A percentile compares a stretch with the other conserved stretches of the same genome.
Evolutionary conservation across 2,329 filamentous ascomycete genomes (phyloP).

Genomic region (Aspergillus tamarii): DNA sequence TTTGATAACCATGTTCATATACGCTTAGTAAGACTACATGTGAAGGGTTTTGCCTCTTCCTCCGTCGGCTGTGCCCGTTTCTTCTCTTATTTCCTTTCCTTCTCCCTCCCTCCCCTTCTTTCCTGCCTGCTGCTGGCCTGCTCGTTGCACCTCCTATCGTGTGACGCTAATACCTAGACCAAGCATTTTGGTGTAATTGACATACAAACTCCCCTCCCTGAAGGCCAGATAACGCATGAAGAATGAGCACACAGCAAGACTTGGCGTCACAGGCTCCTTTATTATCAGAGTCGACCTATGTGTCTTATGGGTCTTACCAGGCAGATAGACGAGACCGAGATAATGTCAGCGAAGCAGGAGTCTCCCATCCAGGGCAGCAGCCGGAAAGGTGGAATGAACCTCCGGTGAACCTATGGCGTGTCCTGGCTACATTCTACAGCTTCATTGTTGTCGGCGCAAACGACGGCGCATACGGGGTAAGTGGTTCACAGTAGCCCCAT

Average conservation of each 20-base stretch:
- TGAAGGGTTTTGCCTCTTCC: background rate
- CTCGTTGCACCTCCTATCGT: background rate
- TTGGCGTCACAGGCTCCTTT: background rate
- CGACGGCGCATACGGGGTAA: slow-evolving; percentile 57
- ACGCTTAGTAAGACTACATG: background rate
- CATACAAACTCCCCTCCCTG: background rate
- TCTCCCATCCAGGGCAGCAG: slow-evolving; percentile 24
- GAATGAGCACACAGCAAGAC: background rate
- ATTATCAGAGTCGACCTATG: background rate
- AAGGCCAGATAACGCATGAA: background rate
- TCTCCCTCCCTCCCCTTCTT: background rate
- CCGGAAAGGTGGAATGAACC: slow-evolving; percentile 21
- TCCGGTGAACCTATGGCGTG: slow-evolving; percentile 46
- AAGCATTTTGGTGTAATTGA: background rate
- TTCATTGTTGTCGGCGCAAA: slow-evolving; percentile 61
- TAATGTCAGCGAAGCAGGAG: background rate
- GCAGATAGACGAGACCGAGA: background rate
- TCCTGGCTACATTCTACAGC: slow-evolving; percentile 58
- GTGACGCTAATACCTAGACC: background rate
- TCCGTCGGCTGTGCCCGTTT: background rate
- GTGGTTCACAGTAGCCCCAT: slow-evolving; percentile 4
- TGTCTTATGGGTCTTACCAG: background rate
- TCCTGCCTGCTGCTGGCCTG: background rate
- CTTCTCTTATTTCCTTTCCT: background rate
- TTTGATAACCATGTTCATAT: no score